Evolutionary conservation across 164 flowering plant species (phyloP), one percentile per base, ranked within the genome.

Genomic region (Dillenia suffruticosa): DNA sequence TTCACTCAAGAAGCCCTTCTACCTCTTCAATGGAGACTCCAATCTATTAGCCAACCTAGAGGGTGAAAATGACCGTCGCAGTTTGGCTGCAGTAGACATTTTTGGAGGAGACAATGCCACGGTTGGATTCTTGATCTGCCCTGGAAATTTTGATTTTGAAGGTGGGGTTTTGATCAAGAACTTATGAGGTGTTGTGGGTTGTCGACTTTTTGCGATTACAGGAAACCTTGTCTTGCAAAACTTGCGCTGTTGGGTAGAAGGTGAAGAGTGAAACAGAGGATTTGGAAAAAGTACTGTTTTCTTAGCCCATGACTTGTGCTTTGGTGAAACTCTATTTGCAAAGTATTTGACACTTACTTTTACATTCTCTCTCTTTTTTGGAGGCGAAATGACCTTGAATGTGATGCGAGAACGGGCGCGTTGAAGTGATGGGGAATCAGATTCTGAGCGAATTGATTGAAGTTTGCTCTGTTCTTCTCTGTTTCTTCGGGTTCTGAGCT

Each of bases 201-300:
- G 83, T 26, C 53, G 70, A 11, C 58, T 69, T 62, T 70, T 80
- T 1, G 70, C 69, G 12, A 83, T 82, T 43, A 84, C 69, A 2
- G 97, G 97, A 15, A 90, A 87, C 65, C 84, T 78, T 8, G 88
- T 87, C 68, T 70, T 82, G 78, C 76, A 70, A 50, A 84, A 81
- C 59, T 79, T 78, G 40, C 72, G 81, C 47, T 81, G 84, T 7
- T 74, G 71, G 14, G 83, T 58, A 12, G 85, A 63, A 13, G 86
- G 69, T 12, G 87, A 72, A 13, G 94, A 74, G 44, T 68, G 75
- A 70, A 90, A 93, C 61, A 89, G 51, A 22, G 97, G 97, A 68
- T 93, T 93, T 2, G 98, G 98, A 57, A 93, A 90, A 0, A 93
- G 76, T 1, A 90, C 95, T 17, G 95, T 75, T 66, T 93, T 93